Percentiles rank a stretch among this genome's conserved stretches.
Conservation (phyloP, 2,329 filamentous ascomycete genomes). For the Xylaria sp. region DNA sequence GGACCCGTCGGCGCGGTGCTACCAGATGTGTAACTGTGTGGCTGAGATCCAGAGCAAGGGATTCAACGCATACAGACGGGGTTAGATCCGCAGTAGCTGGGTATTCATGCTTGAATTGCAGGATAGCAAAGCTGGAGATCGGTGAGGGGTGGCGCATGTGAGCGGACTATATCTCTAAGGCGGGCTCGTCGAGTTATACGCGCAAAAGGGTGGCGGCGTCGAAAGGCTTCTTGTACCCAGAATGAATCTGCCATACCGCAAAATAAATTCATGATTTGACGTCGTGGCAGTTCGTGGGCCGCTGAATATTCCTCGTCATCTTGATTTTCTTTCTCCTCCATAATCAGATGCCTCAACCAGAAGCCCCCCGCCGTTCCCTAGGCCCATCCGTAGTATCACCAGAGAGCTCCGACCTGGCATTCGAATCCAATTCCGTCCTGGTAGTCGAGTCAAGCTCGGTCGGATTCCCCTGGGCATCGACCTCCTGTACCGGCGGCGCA, state of each 20-base stretch:
- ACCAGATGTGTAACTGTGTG: slow-evolving; percentile 42
- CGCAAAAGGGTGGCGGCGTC: background rate
- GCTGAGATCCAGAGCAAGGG: background rate
- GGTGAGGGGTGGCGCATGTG: background rate
- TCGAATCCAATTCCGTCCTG: slow-evolving; percentile 17
- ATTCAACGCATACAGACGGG: background rate
- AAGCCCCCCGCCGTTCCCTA: background rate
- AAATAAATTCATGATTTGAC: background rate
- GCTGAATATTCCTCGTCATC: background rate
- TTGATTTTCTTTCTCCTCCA: background rate
- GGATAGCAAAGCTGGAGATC: background rate
- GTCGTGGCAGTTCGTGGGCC: background rate
- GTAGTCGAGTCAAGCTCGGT: slow-evolving; percentile 17
- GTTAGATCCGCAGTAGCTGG: background rate
- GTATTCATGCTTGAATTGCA: background rate
- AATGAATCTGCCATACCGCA: background rate
- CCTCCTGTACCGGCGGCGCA: background rate
- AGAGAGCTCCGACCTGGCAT: background rate
- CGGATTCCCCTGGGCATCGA: background rate
- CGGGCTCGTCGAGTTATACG: too few relatives aligned
- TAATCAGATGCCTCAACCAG: background rate
- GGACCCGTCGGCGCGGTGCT: slow-evolving; percentile 43
- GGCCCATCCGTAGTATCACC: background rate
- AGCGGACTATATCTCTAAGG: background rate
- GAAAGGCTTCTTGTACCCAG: background rate